Evolutionary conservation across 1,284 basidiomycete species (phyloP).

Genomic region (Austropuccinia psidii): DNA sequence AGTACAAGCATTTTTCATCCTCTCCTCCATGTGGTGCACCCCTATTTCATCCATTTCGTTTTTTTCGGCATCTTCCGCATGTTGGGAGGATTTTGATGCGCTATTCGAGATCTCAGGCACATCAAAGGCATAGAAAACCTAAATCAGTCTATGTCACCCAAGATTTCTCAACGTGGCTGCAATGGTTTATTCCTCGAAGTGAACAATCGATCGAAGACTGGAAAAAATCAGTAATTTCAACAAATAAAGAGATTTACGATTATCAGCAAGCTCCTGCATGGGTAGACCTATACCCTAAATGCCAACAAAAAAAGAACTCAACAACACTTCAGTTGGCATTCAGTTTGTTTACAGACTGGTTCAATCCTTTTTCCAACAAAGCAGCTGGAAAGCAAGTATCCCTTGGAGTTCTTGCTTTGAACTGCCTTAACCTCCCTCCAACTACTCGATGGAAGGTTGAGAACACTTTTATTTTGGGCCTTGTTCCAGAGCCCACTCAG

Average conservation of each 20-base stretch:
- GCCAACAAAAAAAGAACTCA: too few species aligned
- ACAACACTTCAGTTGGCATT: background rate
- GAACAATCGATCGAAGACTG: constrained; percentile 16
- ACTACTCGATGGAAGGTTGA: background rate
- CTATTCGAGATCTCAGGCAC: background rate
- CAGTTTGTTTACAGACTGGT: constrained; percentile 8
- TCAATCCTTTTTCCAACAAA: constrained; percentile 13
- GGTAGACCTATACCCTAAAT: too few species aligned
- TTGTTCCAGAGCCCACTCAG: constrained; percentile 1
- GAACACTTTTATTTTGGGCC: background rate
- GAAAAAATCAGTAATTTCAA: too few species aligned
- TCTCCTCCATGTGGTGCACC: background rate
- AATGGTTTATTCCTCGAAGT: background rate
- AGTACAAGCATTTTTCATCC: background rate
- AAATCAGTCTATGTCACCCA: background rate
- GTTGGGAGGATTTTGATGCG: too few species aligned
- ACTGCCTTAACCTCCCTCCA: background rate
- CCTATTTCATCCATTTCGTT: background rate
- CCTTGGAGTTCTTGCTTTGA: background rate
- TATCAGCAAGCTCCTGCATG: too few species aligned
- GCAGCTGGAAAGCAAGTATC: constrained; percentile 6
- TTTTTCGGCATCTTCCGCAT: background rate
- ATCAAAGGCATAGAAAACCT: background rate
- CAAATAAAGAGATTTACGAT: background rate
- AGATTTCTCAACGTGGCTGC: background rate